phyloP scores from a whole-genome alignment of 2,329 filamentous ascomycete genomes.

The Blastomyces gilchristii region DNA sequence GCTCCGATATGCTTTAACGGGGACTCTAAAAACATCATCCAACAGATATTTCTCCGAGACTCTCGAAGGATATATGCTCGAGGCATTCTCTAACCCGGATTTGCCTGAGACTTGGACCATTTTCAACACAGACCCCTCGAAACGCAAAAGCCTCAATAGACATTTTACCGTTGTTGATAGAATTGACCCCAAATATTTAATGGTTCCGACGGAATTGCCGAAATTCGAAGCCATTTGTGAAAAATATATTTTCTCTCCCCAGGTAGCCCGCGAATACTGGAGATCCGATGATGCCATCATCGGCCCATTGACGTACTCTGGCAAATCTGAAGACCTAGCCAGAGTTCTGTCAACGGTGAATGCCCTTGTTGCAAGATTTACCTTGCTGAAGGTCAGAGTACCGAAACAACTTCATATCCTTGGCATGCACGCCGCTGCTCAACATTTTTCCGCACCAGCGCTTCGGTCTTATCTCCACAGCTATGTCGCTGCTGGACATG shows the following conservation, averaged over 20 bases:
- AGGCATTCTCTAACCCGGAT: constrained; percentile 15
- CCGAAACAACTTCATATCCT: constrained; percentile 1
- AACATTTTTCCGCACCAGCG: constrained; percentile 22
- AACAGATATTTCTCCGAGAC: constrained; percentile 7
- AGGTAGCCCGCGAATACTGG: background rate
- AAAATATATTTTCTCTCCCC: background rate
- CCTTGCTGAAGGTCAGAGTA: constrained; percentile 15
- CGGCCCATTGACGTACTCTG: constrained; percentile 19
- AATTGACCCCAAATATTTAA: background rate
- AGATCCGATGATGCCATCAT: too few relatives aligned
- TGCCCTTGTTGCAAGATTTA: constrained; percentile 23
- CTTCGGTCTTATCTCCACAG: constrained; percentile 21
- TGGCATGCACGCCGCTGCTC: constrained; percentile 25
- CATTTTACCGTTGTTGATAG: background rate
- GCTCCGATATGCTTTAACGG: constrained; percentile 26
- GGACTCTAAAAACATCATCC: constrained; percentile 13
- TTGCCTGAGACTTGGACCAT: constrained; percentile 1
- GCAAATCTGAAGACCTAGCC: constrained; percentile 19
- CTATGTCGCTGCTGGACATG: constrained; percentile 13
- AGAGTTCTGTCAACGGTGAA: constrained; percentile 26
- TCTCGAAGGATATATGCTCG: constrained; percentile 15
- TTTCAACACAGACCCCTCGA: background rate
- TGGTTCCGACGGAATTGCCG: background rate
- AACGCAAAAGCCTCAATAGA: background rate
- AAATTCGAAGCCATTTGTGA: constrained; percentile 1